Evolutionary conservation across 345 rosid genomes (phyloP).

Genomic region (Angophora floribunda): DNA sequence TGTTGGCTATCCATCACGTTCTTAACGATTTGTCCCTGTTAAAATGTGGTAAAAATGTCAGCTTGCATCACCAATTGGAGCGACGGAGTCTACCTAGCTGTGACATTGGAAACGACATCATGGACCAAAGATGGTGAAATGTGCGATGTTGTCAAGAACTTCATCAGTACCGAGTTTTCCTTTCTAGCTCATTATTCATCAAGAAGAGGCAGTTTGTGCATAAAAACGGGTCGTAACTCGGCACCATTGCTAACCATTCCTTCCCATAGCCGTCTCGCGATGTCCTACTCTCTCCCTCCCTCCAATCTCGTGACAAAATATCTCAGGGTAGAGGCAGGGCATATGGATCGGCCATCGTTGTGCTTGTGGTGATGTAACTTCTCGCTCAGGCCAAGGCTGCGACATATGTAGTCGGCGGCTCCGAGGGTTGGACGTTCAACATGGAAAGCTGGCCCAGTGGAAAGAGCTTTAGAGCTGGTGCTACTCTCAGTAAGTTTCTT

Average conservation of each 20-base stretch:
- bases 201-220: background rate
- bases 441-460: constrained; percentile 28
- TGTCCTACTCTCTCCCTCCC: too few species aligned
- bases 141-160: background rate
- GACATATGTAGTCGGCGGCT: constrained; percentile 24
- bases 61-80: background rate
- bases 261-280: background rate
- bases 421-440: constrained; percentile 38
- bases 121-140: background rate
- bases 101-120: background rate
- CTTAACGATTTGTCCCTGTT: too few species aligned
- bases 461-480: constrained; percentile 40
- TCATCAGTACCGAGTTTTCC: too few species aligned
- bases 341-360: background rate
- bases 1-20: too few species aligned
- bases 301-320: background rate
- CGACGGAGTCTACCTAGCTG: background rate
- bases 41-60: too few species aligned
- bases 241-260: background rate
- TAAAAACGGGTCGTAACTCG: background rate
- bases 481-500: constrained; percentile 13
- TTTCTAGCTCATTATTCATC: background rate
- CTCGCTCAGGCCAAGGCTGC: constrained; percentile 11
- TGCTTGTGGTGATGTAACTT: constrained; percentile 1
- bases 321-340: constrained; percentile 39